Percentiles rank a stretch among this genome's conserved stretches.
These are phyloP conservation scores for Nigrospora oryzae DNA, from an alignment of 2,329 filamentous ascomycete species.

Conservation along the genomic window DNA sequence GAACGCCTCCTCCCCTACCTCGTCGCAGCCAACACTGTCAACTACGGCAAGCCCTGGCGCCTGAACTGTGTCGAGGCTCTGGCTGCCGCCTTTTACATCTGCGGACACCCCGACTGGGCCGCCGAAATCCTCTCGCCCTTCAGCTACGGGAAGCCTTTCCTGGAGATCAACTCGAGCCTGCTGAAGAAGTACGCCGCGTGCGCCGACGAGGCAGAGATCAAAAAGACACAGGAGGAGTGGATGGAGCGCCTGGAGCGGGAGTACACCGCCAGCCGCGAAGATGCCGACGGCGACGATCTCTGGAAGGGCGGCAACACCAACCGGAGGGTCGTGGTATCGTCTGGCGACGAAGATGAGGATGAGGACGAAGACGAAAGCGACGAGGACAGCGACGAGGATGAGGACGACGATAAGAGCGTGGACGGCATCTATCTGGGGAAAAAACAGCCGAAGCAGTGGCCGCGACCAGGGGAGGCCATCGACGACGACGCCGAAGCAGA, in stretches of 20 bases:
- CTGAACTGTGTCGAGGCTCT: constrained; percentile 94
- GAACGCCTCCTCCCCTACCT: constrained; percentile 88
- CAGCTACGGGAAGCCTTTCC: constrained; percentile 77
- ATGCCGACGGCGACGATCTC: constrained; percentile 60
- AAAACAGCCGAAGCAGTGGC: constrained; percentile 28
- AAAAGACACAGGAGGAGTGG: constrained; percentile 80
- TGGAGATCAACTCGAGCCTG: constrained; percentile 81
- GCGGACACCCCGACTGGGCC: constrained; percentile 86
- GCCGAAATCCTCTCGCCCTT: constrained; percentile 76
- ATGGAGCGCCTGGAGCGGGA: constrained; percentile 83
- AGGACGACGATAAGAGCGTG: constrained; percentile 34
- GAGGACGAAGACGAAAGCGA: constrained; percentile 33
- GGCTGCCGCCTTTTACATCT: constrained; percentile 88
- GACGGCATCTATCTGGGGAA: constrained; percentile 56
- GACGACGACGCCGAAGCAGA: constrained; percentile 34
- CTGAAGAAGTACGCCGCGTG: constrained; percentile 81
- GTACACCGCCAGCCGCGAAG: constrained; percentile 70
- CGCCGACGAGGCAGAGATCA: constrained; percentile 70
- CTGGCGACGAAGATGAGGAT: constrained; percentile 42
- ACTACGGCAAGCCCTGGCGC: constrained; percentile 93
- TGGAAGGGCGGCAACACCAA: constrained; percentile 94
- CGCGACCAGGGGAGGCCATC: constrained; percentile 15
- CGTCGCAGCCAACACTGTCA: constrained; percentile 92
- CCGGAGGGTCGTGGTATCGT: constrained; percentile 43
- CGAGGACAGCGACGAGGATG: constrained; percentile 27